phyloP scores from a whole-genome alignment of 768 basidiomycete species.

The Lyophyllum atratum region DNA sequence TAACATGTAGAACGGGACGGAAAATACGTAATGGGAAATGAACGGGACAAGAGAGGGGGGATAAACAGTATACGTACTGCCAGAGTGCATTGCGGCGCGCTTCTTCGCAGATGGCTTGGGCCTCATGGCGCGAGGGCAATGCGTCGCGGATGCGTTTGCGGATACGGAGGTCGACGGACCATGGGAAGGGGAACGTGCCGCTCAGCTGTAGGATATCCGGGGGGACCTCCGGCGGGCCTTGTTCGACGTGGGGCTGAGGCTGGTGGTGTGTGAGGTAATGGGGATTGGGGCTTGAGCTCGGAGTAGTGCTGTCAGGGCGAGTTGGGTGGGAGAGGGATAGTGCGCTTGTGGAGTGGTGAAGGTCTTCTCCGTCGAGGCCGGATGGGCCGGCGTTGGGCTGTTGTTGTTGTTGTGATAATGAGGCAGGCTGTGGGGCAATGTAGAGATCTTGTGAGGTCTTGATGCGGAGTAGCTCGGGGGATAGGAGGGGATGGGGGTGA shows the following conservation, averaged over 20 bases:
- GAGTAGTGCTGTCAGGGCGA: too few species aligned
- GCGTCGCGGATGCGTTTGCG: slow-evolving; percentile 64
- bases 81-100: slow-evolving; percentile 69
- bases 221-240: slow-evolving; percentile 39
- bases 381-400: neutral
- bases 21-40: slow-evolving; percentile 6
- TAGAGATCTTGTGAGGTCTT: slow-evolving; percentile 72
- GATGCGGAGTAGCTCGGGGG: slow-evolving; percentile 59
- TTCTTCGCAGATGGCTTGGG: slow-evolving; percentile 60
- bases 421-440: slow-evolving; percentile 27
- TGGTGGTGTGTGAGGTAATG: too few species aligned
- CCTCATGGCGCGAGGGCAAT: slow-evolving; percentile 61
- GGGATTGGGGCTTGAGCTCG: neutral
- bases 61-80: slow-evolving; percentile 52
- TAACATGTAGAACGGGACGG: neutral
- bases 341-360: neutral
- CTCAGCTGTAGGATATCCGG: slow-evolving; percentile 59
- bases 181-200: slow-evolving; percentile 70
- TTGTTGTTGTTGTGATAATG: neutral
- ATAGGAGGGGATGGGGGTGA: slow-evolving; percentile 56
- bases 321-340: too few species aligned
- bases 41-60: slow-evolving; percentile 11
- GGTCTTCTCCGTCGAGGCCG: slow-evolving; percentile 6
- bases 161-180: slow-evolving; percentile 63
- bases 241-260: neutral